Evolutionary conservation across 2,329 filamentous ascomycete genomes (phyloP).

Genomic region (Coniochaeta sp.): DNA sequence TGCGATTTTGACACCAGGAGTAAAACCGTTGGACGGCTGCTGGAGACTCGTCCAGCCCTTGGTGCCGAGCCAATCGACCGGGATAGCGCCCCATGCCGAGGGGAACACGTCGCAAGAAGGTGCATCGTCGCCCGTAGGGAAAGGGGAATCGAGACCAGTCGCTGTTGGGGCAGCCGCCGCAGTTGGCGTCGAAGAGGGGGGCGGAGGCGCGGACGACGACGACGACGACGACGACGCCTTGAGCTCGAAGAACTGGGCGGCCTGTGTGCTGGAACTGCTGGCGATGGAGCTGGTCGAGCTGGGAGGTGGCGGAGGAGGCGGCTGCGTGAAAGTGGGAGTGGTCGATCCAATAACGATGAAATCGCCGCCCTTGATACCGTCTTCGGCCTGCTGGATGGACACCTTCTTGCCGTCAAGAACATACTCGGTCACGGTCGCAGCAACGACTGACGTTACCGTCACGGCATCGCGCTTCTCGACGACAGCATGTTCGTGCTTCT

Average conservation of each 20-base stretch:
- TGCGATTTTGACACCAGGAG: slow-evolving; percentile 46
- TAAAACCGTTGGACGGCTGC: slow-evolving; percentile 41
- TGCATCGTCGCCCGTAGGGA: slow-evolving; percentile 66
- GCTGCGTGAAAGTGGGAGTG: slow-evolving; percentile 43
- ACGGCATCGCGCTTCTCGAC: slow-evolving; percentile 38
- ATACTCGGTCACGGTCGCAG: slow-evolving; percentile 58
- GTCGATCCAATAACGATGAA: slow-evolving; percentile 60
- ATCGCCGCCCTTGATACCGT: slow-evolving; percentile 63
- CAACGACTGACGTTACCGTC: slow-evolving; percentile 40
- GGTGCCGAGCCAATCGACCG: slow-evolving; percentile 60
- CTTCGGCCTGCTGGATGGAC: slow-evolving; percentile 55
- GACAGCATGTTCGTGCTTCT: slow-evolving; percentile 40
- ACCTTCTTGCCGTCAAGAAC: slow-evolving; percentile 57
- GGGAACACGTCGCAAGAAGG: slow-evolving; percentile 63
- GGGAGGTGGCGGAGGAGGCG: slow-evolving; percentile 21
- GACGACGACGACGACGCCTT: slow-evolving; percentile 21
- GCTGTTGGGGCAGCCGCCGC: slow-evolving; percentile 17
- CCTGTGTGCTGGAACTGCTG: slow-evolving; percentile 26
- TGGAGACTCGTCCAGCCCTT: slow-evolving; percentile 79
- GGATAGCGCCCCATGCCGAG: slow-evolving; percentile 69
- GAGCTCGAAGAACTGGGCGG: slow-evolving; percentile 45
- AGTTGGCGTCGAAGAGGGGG: slow-evolving; percentile 21
- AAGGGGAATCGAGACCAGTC: slow-evolving; percentile 55
- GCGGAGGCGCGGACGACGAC: too few relatives aligned
- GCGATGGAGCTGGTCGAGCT: slow-evolving; percentile 22